phyloP scores from a whole-genome alignment of 2,329 filamentous ascomycete genomes.

The Orbilia quercus region DNA sequence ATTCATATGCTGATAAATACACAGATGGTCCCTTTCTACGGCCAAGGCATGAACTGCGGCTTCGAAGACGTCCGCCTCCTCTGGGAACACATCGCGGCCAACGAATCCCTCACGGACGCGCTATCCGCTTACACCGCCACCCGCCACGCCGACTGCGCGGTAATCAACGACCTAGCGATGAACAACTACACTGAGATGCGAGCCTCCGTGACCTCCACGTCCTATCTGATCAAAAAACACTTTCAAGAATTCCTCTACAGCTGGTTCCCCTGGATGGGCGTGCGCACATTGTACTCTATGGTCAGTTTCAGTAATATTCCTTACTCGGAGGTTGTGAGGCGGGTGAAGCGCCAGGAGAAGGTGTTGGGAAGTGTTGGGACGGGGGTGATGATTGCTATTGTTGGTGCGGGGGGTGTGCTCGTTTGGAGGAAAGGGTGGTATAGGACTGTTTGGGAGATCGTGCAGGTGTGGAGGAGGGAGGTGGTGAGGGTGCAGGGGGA shows the following conservation, averaged over 20 bases:
- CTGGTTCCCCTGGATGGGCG: constrained; percentile 80
- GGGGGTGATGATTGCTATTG: constrained; percentile 62
- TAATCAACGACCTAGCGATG: constrained; percentile 91
- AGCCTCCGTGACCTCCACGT: constrained; percentile 78
- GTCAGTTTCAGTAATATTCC: constrained; percentile 94
- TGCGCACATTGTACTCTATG: constrained; percentile 90
- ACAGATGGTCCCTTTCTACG: constrained; percentile 93
- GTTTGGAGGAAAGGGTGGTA: constrained; percentile 46
- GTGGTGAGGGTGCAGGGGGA: constrained; percentile 23
- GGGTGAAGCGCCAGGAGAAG: constrained; percentile 75
- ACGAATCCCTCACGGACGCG: constrained; percentile 64
- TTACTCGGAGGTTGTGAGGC: constrained; percentile 82
- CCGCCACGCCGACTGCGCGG: constrained; percentile 80
- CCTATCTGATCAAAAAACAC: constrained; percentile 83
- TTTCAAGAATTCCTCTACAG: constrained; percentile 85
- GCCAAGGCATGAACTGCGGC: constrained; percentile 96
- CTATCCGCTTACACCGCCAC: constrained; percentile 79
- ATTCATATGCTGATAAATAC: constrained; percentile 5
- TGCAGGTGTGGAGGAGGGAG: constrained; percentile 42
- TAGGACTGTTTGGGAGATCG: constrained; percentile 18
- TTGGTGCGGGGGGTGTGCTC: constrained; percentile 14
- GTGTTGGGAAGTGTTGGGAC: constrained; percentile 68
- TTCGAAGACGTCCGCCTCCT: constrained; percentile 92
- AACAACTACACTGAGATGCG: constrained; percentile 97
- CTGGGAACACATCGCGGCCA: constrained; percentile 70